Base-by-base conservation (phyloP, 306 rosid genomes). In the Urtica urens region DNA sequence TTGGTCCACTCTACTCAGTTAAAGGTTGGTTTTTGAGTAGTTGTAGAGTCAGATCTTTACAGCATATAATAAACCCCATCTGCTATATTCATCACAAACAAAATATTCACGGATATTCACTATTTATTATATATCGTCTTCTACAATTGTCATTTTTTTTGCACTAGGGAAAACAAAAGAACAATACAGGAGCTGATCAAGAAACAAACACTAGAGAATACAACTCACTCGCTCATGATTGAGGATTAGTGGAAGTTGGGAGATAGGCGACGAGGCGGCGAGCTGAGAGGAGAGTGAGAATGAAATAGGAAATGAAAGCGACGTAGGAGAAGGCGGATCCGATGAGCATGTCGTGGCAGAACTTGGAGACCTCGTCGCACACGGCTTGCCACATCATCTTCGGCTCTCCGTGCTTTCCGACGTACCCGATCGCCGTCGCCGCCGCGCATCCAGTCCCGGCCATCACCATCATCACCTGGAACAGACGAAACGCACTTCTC, bases 381-480 rank as follows among this genome's bases (percentile, higher is more conserved):
- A 82, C 46, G 1, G 83, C 38, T 21, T 3, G 57, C 94, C 94
- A 84, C 0, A 72, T 66, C 64, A 64, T 57, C 12, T 66, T 77
- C 0, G 65, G 23, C 48, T 84, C 79, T n/a, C 95, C 95, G 43
- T 25, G 76, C 35, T 59, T 52, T 3, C 79, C 79, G 53, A 84
- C 79, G 29, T 75, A 78, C 1, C 95, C 92, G 11, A 75, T 25
- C 2, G 92, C 86, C 0, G 76, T 72, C 6, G 71, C 83, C 1
- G 92, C 94, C 2, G 83, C 78, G 49, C 94, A 84, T 25, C 78
- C 92, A 50, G 81, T 67, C 49, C 67, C 74, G 44, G 68, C 56
- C 65, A 84, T 16, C 56, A 75, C 28, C 66, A 66, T 67, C 75
- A 80, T 60, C 53, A 49, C 67, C 94, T 79, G 53, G 1, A 19